These are phyloP conservation scores for Musa beccarii DNA, from an alignment of 176 grass and related monocot species.

Conservation along the genomic window DNA sequence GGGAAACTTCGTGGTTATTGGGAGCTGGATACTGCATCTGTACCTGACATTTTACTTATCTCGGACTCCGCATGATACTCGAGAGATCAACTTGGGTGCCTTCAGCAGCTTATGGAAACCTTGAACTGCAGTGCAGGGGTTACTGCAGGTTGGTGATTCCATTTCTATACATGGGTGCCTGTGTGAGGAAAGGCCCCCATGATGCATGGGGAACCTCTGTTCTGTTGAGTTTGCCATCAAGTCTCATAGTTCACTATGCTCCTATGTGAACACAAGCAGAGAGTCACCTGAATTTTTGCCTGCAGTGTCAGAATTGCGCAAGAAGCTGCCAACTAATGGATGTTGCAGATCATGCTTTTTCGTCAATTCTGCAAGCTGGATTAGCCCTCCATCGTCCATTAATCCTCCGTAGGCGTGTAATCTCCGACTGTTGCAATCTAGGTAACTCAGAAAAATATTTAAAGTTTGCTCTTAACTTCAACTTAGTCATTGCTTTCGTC, in stretches of 20 bases:
- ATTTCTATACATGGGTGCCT: too few relatives aligned
- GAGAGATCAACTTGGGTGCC: not conserved
- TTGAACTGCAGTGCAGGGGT: not conserved
- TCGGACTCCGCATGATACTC: not conserved
- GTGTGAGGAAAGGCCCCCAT: not conserved
- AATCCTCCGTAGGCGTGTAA: not conserved
- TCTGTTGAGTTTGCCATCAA: not conserved
- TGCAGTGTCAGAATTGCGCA: not conserved
- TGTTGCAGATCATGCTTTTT: not conserved
- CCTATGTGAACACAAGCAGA: not conserved
- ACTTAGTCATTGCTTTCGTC: not conserved
- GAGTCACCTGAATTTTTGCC: not conserved
- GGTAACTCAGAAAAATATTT: not conserved
- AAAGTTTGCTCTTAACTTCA: not conserved
- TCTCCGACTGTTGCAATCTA: not conserved
- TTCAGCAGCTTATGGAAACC: not conserved
- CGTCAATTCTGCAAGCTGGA: not conserved
- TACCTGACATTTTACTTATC: conserved; percentile 65
- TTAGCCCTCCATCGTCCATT: not conserved
- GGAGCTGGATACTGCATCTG: conserved; percentile 73
- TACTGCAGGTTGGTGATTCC: not conserved
- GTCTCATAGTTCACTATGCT: not conserved
- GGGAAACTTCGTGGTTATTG: conserved; percentile 61
- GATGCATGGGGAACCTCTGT: not conserved
- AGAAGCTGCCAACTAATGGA: not conserved